A percentile compares a stretch with the other conserved stretches of the same genome.
Conservation (phyloP, 768 basidiomycete genomes). For the Collybia nuda region DNA sequence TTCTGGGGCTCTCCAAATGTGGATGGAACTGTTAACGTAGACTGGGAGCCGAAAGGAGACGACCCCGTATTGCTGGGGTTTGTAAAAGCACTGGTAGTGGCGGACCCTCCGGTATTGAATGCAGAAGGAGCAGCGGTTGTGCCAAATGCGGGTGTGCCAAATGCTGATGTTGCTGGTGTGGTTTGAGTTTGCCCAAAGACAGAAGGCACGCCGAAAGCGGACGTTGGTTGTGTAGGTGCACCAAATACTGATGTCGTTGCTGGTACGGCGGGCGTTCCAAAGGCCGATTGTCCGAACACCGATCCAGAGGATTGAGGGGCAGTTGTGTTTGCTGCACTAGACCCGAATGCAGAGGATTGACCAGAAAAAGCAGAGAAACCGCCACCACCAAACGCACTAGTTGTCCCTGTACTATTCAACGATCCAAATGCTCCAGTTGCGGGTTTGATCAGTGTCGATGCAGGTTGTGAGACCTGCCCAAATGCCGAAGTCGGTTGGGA, state of each 20-base stretch:
- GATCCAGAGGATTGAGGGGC: constrained; percentile 27
- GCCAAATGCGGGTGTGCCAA: constrained; percentile 22
- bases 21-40: neutral
- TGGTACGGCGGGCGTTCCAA: constrained; percentile 21
- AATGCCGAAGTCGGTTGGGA: constrained; percentile 27
- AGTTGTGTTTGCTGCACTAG: constrained; percentile 21
- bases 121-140: constrained; percentile 13
- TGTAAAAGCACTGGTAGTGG: constrained; percentile 7
- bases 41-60: constrained; percentile 10
- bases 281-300: constrained; percentile 30
- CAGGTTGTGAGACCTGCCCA: constrained; percentile 23
- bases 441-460: constrained; percentile 44
- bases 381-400: constrained; percentile 33
- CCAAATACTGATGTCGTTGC: constrained; percentile 22
- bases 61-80: constrained; percentile 1
- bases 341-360: constrained; percentile 43
- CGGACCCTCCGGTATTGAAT: constrained; percentile 3
- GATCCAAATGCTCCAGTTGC: constrained; percentile 53
- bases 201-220: constrained; percentile 11
- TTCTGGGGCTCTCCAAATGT: constrained; percentile 7
- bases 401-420: constrained; percentile 24
- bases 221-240: constrained; percentile 8
- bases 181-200: constrained; percentile 14
- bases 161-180: constrained; percentile 12
- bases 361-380: constrained; percentile 55